These are phyloP conservation scores for Cydonia oblonga DNA, from an alignment of 331 rosid genomes.

Conservation along the genomic window DNA sequence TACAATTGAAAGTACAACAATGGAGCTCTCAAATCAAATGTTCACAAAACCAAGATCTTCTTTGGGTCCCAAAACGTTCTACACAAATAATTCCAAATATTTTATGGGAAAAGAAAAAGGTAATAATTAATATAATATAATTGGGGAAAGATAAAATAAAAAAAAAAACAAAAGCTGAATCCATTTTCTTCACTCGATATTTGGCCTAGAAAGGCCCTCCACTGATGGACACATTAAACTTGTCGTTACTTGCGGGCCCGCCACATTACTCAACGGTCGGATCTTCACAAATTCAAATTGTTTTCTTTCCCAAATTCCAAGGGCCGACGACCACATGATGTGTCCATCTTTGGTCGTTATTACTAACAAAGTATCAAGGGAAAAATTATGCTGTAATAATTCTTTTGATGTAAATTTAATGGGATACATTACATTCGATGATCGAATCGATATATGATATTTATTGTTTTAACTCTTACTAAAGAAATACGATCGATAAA, in stretches of 20 bases:
- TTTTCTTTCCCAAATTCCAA: not conserved
- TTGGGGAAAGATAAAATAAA: not conserved
- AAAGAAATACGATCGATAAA: too few species aligned
- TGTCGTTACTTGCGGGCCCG: not conserved
- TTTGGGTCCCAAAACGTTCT: slow-evolving; percentile 15
- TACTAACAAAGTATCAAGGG: too few species aligned
- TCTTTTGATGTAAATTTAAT: too few species aligned
- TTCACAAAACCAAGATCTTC: not conserved
- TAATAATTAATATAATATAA: not conserved
- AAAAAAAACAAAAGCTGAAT: not conserved
- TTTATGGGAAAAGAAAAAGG: not conserved
- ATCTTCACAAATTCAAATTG: not conserved
- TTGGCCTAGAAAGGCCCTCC: slow-evolving; percentile 20
- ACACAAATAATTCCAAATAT: slow-evolving; percentile 18
- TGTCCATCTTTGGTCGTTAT: not conserved
- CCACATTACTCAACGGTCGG: not conserved
- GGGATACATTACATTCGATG: too few species aligned
- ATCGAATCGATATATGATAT: too few species aligned
- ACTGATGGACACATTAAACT: slow-evolving; percentile 35
- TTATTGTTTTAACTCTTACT: too few species aligned
- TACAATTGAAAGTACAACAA: too few species aligned
- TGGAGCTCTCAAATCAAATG: not conserved
- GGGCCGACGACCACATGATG: too few species aligned
- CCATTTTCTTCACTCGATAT: slow-evolving; percentile 25
- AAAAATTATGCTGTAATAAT: too few species aligned